Percentiles rank a stretch among this genome's conserved stretches.
These are phyloP conservation scores for Rhypophila decipiens DNA, from an alignment of 495 filamentous ascomycete genomes.

Conservation along the genomic window DNA sequence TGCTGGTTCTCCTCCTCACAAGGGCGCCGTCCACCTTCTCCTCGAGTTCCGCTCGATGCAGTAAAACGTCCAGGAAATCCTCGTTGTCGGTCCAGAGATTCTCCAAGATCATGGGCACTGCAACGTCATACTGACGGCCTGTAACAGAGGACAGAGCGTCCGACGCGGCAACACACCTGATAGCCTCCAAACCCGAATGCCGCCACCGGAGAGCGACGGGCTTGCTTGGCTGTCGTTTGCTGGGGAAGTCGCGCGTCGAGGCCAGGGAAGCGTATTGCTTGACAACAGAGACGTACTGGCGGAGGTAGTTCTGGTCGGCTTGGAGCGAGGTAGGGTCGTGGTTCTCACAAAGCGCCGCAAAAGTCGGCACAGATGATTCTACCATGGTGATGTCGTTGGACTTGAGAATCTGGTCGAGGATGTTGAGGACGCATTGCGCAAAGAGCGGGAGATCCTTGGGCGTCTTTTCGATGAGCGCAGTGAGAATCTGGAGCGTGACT, in stretches of 20 bases:
- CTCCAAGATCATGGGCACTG: constrained; percentile 75
- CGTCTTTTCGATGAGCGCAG: constrained; percentile 83
- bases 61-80: constrained; percentile 56
- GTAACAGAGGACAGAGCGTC: constrained; percentile 69
- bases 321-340: constrained; percentile 72
- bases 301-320: constrained; percentile 73
- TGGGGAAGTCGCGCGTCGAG: constrained; percentile 43
- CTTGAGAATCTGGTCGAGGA: constrained; percentile 68
- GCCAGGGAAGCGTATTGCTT: constrained; percentile 72
- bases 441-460: constrained; percentile 86
- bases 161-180: constrained; percentile 69
- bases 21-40: constrained; percentile 61
- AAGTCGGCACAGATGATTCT: constrained; percentile 77
- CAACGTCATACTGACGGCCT: constrained; percentile 63
- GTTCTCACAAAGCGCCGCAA: constrained; percentile 74
- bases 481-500: constrained; percentile 83
- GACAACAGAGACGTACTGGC: constrained; percentile 76
- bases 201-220: constrained; percentile 79
- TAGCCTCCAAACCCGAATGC: constrained; percentile 70
- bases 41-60: constrained; percentile 51
- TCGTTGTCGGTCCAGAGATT: constrained; percentile 76
- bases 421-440: constrained; percentile 68
- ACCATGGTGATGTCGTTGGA: constrained; percentile 83
- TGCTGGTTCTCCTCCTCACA: constrained; percentile 63
- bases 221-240: constrained; percentile 52